These are phyloP conservation scores for Nakazawaea ishiwadae DNA, from an alignment of 805 yeast genomes.

Conservation along the genomic window DNA sequence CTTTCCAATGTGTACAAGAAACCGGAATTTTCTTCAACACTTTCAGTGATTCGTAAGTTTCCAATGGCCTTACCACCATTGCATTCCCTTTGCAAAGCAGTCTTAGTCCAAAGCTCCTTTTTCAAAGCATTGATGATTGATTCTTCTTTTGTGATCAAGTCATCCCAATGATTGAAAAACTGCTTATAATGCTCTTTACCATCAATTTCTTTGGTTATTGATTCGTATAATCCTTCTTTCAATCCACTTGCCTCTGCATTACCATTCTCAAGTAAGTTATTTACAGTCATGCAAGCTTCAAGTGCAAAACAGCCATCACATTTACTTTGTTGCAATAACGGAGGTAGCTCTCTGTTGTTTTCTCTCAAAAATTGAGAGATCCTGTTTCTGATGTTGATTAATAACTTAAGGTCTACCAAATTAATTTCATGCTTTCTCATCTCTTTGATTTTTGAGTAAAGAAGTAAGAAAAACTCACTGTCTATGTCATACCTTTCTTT, in stretches of 20 bases:
- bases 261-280: constrained; percentile 58
- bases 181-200: constrained; percentile 34
- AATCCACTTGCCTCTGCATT: constrained; percentile 50
- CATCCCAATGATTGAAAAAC: constrained; percentile 74
- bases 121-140: constrained; percentile 44
- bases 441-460: constrained; percentile 62
- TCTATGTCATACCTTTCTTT: constrained; percentile 76
- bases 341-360: constrained; percentile 48
- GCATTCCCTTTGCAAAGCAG: constrained; percentile 55
- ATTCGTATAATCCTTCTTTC: constrained; percentile 39
- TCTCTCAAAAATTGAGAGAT: constrained; percentile 56
- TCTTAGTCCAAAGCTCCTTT: constrained; percentile 65
- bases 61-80: constrained; percentile 57
- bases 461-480: constrained; percentile 59
- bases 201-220: constrained; percentile 46
- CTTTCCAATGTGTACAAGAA: constrained; percentile 49
- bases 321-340: constrained; percentile 41
- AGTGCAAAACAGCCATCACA: constrained; percentile 61
- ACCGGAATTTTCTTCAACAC: constrained; percentile 20
- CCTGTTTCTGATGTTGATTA: constrained; percentile 69
- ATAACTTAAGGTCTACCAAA: constrained; percentile 54
- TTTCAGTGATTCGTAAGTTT: constrained; percentile 36
- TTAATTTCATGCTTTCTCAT: constrained; percentile 51
- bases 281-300: constrained; percentile 59
- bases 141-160: constrained; percentile 69